Conservation (phyloP, 169 alveolate genomes). For the Eimeria acervulina region DNA sequence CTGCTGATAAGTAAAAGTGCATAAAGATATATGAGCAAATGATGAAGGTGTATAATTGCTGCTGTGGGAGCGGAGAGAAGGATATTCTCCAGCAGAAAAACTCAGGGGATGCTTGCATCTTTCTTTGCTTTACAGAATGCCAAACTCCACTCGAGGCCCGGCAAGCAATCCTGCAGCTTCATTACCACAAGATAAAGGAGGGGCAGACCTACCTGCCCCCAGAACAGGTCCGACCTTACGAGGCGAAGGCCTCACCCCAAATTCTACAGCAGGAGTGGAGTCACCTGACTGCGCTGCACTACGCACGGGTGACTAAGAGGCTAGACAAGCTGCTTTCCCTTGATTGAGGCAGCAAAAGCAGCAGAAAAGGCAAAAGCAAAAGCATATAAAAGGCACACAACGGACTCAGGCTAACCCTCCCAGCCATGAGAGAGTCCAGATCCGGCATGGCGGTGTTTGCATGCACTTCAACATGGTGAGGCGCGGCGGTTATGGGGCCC, state of each 20-base stretch:
- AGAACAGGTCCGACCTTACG: neutral
- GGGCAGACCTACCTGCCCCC: constrained; percentile 5
- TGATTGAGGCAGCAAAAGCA: neutral
- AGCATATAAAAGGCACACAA: too few species aligned
- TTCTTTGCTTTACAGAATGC: constrained; percentile 34
- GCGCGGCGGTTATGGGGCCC: neutral
- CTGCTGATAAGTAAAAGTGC: too few species aligned
- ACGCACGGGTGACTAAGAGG: constrained; percentile 23
- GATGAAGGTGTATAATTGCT: too few species aligned
- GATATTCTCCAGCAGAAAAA: too few species aligned
- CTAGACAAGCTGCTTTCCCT: constrained; percentile 26
- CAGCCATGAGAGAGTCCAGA: neutral
- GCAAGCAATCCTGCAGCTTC: constrained; percentile 36
- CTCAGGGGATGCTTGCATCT: too few species aligned
- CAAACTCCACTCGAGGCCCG: constrained; percentile 56
- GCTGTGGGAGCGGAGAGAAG: too few species aligned
- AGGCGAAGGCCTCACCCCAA: neutral
- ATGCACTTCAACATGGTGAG: neutral
- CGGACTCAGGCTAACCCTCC: too few species aligned
- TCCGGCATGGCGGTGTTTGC: neutral
- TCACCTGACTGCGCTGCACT: neutral
- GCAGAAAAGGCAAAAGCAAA: neutral
- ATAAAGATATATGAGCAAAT: too few species aligned
- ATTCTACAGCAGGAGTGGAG: constrained; percentile 25
- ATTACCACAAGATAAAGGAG: constrained; percentile 2